These are phyloP conservation scores for Aspergillus panamensis DNA, from an alignment of 495 filamentous ascomycete genomes.

Conservation along the genomic window DNA sequence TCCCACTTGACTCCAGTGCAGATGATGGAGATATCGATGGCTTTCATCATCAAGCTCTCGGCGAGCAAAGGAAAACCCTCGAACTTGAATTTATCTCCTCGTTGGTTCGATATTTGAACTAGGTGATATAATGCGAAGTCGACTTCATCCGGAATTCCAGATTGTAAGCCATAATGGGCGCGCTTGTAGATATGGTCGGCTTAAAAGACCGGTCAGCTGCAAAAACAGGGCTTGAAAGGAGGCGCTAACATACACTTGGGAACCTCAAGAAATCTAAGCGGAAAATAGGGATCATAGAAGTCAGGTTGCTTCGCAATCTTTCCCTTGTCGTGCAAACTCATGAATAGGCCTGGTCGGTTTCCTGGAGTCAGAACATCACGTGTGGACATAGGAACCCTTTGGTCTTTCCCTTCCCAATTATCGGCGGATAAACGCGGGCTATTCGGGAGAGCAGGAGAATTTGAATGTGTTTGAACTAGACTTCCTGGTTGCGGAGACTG, in stretches of 20 bases:
- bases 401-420: conserved; percentile 39
- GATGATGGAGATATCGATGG: conserved; percentile 65
- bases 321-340: conserved; percentile 24
- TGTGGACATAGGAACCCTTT: conserved; percentile 40
- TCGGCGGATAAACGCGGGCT: conserved; percentile 33
- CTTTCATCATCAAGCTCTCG: conserved; percentile 82
- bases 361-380: conserved; percentile 45
- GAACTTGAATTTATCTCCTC: conserved; percentile 93
- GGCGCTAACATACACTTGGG: conserved; percentile 35
- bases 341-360: conserved; percentile 39
- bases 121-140: conserved; percentile 87
- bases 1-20: conserved; percentile 83
- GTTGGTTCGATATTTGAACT: conserved; percentile 91
- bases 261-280: conserved; percentile 40
- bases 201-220: conserved; percentile 17
- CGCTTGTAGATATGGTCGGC: conserved; percentile 76
- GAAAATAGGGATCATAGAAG: conserved; percentile 45
- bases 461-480: conserved; percentile 27
- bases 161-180: conserved; percentile 74
- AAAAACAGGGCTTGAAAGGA: neutral
- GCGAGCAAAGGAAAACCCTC: conserved; percentile 86
- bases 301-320: conserved; percentile 38
- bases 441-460: conserved; percentile 31
- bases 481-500: conserved; percentile 34
- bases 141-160: conserved; percentile 74